phyloP scores from a whole-genome alignment of 805 yeast species.

The Kodamaea kakaduensis region DNA sequence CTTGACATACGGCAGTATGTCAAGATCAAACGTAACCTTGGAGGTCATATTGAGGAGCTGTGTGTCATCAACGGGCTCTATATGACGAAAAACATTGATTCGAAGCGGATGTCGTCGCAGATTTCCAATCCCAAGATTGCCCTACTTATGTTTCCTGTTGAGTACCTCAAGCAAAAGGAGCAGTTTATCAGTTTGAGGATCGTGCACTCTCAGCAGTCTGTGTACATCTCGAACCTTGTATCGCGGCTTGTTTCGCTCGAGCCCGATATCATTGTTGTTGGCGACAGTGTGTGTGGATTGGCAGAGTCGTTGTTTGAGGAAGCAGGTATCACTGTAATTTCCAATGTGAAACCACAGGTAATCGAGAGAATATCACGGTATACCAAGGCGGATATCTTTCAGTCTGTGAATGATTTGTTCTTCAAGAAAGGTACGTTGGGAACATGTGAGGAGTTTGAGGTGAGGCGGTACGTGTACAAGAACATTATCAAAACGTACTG shows the following conservation, averaged over 20 bases:
- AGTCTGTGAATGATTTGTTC: slow-evolving; percentile 81
- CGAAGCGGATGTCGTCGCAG: slow-evolving; percentile 67
- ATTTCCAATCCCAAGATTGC: slow-evolving; percentile 71
- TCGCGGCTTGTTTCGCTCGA: slow-evolving; percentile 69
- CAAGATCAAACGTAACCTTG: slow-evolving; percentile 79
- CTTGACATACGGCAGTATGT: slow-evolving; percentile 86
- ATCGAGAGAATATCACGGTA: slow-evolving; percentile 72
- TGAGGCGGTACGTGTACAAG: slow-evolving; percentile 57
- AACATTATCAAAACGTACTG: slow-evolving; percentile 64
- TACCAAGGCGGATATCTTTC: slow-evolving; percentile 79
- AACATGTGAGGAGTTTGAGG: slow-evolving; percentile 65
- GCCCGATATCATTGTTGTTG: slow-evolving; percentile 77
- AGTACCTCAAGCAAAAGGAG: slow-evolving; percentile 72
- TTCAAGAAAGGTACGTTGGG: slow-evolving; percentile 62
- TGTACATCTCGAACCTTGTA: slow-evolving; percentile 76
- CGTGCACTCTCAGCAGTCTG: slow-evolving; percentile 81
- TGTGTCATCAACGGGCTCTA: slow-evolving; percentile 70
- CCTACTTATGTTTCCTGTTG: slow-evolving; percentile 83
- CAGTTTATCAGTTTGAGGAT: slow-evolving; percentile 80
- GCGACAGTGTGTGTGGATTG: slow-evolving; percentile 75
- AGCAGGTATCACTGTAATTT: slow-evolving; percentile 76
- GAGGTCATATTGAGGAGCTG: slow-evolving; percentile 59
- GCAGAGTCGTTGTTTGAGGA: slow-evolving; percentile 70
- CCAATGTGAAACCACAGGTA: slow-evolving; percentile 76
- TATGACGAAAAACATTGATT: slow-evolving; percentile 78